Evolutionary conservation across 192 early-diverging fungal species (phyloP).

Genomic region (Backusella australiensis): DNA sequence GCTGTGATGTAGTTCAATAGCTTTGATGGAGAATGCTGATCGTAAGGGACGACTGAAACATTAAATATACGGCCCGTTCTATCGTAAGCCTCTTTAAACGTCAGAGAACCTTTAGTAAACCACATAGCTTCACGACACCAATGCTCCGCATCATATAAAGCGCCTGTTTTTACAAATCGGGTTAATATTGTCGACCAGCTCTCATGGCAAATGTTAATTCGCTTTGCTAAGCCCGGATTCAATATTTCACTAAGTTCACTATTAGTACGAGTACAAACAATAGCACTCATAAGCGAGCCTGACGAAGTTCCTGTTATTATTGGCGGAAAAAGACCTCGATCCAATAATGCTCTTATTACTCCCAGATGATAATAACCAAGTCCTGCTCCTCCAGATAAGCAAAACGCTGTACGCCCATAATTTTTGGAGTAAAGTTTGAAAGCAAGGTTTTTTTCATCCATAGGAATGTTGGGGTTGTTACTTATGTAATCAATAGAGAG

Average conservation of each 20-base stretch:
- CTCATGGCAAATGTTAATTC: constrained; percentile 54
- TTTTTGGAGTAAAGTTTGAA: constrained; percentile 59
- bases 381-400: constrained; percentile 77
- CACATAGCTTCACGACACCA: constrained; percentile 66
- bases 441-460: constrained; percentile 58
- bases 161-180: constrained; percentile 45
- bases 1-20: constrained; percentile 88
- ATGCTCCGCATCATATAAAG: constrained; percentile 56
- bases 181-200: constrained; percentile 33
- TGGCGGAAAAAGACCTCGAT: constrained; percentile 61
- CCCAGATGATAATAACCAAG: constrained; percentile 72
- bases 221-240: constrained; percentile 43
- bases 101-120: constrained; percentile 73
- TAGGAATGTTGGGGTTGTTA: constrained; percentile 29
- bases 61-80: constrained; percentile 87
- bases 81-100: constrained; percentile 88
- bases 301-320: constrained; percentile 84
- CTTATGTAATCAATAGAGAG: constrained; percentile 39
- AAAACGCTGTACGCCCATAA: constrained; percentile 75
- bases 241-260: constrained; percentile 56
- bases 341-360: constrained; percentile 67
- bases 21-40: constrained; percentile 72
- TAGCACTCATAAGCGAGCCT: constrained; percentile 57
- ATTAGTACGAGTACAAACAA: constrained; percentile 71
- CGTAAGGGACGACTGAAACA: constrained; percentile 73